Evolutionary conservation across 2,329 filamentous ascomycete genomes (phyloP).

Genomic region (Alternaria infectoria): DNA sequence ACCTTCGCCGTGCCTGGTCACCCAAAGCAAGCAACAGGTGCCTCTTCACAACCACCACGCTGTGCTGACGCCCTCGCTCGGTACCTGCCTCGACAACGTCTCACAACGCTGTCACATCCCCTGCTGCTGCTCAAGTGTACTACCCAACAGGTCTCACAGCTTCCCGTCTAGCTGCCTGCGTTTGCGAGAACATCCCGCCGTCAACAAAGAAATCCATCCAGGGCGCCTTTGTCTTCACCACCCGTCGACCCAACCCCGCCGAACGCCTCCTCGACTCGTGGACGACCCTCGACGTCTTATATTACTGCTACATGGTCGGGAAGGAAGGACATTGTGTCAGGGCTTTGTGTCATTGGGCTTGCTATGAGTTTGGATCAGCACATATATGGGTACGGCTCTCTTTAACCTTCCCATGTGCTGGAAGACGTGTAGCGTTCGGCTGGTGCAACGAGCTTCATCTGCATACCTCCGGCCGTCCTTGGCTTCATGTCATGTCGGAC

Average conservation of each 20-base stretch:
- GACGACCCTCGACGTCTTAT: slow-evolving; percentile 17
- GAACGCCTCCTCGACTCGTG: slow-evolving; percentile 17
- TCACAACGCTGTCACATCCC: slow-evolving; percentile 37
- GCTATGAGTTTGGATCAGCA: slow-evolving; percentile 52
- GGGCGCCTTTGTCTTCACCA: slow-evolving; percentile 21
- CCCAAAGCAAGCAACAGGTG: slow-evolving; percentile 24
- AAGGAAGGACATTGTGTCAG: slow-evolving; percentile 17
- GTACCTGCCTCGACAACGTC: slow-evolving; percentile 43
- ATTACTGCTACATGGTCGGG: slow-evolving; percentile 40
- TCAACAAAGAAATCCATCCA: slow-evolving; percentile 27
- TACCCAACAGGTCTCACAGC: slow-evolving; percentile 37
- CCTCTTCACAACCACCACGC: slow-evolving; percentile 26
- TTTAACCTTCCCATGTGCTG: slow-evolving; percentile 24
- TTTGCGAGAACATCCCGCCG: slow-evolving; percentile 26
- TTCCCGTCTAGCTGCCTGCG: slow-evolving; percentile 27
- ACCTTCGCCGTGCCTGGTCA: slow-evolving; percentile 31
- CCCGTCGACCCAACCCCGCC: slow-evolving; percentile 10
- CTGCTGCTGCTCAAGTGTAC: slow-evolving; percentile 30
- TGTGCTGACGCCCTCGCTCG: slow-evolving; percentile 28
- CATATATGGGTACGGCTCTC: slow-evolving; percentile 49
- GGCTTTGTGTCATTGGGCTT: slow-evolving; percentile 37
- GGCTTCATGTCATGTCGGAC: slow-evolving; percentile 11
- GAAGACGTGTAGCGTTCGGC: neutral
- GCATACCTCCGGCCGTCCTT: slow-evolving; percentile 13
- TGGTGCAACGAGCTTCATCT: slow-evolving; percentile 22